These are phyloP conservation scores for Tricholoma sp. DNA, from an alignment of 768 basidiomycete species.

Conservation along the genomic window DNA sequence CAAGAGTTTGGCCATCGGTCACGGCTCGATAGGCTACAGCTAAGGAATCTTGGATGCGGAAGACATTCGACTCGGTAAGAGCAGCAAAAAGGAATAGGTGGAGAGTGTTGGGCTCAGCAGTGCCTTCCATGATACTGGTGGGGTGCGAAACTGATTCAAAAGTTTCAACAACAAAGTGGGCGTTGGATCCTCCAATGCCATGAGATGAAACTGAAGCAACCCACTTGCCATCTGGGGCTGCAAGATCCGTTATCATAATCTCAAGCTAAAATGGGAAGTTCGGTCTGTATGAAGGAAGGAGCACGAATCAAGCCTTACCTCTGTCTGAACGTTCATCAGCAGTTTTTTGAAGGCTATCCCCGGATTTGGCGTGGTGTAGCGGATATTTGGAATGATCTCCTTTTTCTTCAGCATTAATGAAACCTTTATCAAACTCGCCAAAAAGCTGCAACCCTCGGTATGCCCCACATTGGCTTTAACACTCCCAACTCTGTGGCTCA, in stretches of 20 bases:
- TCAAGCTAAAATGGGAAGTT: neutral
- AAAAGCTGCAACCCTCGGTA: slow-evolving; percentile 10
- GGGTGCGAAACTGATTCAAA: neutral
- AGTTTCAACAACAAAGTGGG: slow-evolving; percentile 1
- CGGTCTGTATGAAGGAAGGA: neutral
- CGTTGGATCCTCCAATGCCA: slow-evolving; percentile 1
- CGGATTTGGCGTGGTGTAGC: neutral
- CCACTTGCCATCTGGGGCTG: slow-evolving; percentile 1
- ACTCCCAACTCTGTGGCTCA: slow-evolving; percentile 3
- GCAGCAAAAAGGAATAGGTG: neutral
- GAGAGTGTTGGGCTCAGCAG: neutral
- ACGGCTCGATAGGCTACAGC: neutral
- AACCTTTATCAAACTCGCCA: slow-evolving; percentile 10
- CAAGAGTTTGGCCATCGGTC: neutral
- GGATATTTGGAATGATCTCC: slow-evolving; percentile 1
- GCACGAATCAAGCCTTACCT: neutral
- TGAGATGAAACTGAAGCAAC: neutral
- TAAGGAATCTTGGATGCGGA: neutral
- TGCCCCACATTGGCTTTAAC: slow-evolving; percentile 8
- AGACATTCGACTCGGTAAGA: neutral
- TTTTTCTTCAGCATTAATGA: slow-evolving; percentile 5
- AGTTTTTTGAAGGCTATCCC: neutral
- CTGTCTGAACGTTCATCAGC: slow-evolving; percentile 1
- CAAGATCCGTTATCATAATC: neutral
- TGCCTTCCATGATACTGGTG: neutral